phyloP scores from a whole-genome alignment of 179 eudicot genomes.

The Pouteria campechiana region DNA sequence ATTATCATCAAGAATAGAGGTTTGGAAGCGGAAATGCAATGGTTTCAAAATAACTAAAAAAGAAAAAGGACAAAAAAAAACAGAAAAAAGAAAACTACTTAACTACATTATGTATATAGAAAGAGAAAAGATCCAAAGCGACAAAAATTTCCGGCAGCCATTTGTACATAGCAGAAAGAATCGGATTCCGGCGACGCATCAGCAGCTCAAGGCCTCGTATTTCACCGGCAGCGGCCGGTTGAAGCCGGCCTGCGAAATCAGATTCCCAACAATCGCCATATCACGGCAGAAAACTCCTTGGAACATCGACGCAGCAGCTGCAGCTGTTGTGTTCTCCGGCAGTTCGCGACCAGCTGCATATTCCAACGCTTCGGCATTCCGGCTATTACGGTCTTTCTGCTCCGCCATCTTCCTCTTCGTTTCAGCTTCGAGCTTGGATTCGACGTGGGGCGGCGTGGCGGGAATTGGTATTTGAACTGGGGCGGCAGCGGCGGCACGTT shows the following conservation, averaged over 20 bases:
- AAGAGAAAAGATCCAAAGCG: no score
- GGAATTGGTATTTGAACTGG: constrained; percentile 27
- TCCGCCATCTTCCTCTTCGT: not conserved
- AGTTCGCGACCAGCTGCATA: no score
- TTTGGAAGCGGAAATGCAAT: no score
- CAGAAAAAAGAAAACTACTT: no score
- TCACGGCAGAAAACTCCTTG: constrained; percentile 85
- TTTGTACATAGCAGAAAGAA: not conserved
- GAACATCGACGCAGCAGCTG: constrained; percentile 18
- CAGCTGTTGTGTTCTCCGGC: constrained; percentile 4
- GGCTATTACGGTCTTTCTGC: no score
- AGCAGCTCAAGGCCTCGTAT: constrained; percentile 84
- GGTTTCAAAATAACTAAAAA: no score
- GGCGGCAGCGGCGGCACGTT: constrained; percentile 35
- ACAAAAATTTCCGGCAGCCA: constrained; percentile 23
- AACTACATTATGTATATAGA: no score
- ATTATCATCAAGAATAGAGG: no score
- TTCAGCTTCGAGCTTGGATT: constrained; percentile 7
- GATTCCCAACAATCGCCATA: constrained; percentile 59
- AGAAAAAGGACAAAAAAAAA: no score
- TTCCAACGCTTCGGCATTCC: no score
- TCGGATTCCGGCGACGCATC: constrained; percentile 7
- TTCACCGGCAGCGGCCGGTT: constrained; percentile 64
- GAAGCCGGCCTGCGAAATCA: constrained; percentile 77
- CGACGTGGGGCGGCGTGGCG: constrained; percentile 20